phyloP scores from a whole-genome alignment of 306 rosid species.

The Trifolium subterraneum region DNA sequence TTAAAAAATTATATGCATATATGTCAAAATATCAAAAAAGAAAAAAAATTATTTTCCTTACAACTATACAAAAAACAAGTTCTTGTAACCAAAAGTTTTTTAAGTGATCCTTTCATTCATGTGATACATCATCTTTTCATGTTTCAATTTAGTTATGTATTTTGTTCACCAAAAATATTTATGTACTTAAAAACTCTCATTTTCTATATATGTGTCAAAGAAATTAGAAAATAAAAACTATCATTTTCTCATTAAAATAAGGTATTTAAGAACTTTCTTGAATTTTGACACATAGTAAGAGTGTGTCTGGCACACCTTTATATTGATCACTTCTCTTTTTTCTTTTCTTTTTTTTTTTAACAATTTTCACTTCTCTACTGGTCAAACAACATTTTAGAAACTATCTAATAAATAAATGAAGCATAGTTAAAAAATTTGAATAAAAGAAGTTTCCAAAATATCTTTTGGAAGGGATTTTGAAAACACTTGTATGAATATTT shows the following conservation, averaged over 20 bases:
- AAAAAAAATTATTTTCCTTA: not conserved
- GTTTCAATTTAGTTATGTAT: not conserved
- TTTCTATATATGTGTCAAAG: no score
- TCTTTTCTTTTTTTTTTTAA: no score
- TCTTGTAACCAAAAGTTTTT: not conserved
- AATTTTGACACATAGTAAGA: not conserved
- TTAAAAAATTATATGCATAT: no score
- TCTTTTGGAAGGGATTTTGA: no score
- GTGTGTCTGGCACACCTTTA: not conserved
- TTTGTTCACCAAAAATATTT: no score
- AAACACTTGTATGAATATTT: no score
- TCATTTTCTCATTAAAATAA: not conserved
- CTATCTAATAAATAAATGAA: not conserved
- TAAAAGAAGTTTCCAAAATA: no score
- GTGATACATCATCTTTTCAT: not conserved
- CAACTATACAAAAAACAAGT: not conserved
- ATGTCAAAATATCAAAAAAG: not conserved
- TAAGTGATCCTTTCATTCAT: not conserved
- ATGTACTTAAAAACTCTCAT: not conserved
- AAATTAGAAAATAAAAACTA: no score
- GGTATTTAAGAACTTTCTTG: not conserved
- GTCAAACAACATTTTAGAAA: not conserved
- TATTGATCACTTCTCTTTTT: not conserved
- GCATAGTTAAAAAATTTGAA: not conserved
- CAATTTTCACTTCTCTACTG: not conserved